phyloP scores from a whole-genome alignment of 75 land plant species.

The Picea sitchensis region DNA sequence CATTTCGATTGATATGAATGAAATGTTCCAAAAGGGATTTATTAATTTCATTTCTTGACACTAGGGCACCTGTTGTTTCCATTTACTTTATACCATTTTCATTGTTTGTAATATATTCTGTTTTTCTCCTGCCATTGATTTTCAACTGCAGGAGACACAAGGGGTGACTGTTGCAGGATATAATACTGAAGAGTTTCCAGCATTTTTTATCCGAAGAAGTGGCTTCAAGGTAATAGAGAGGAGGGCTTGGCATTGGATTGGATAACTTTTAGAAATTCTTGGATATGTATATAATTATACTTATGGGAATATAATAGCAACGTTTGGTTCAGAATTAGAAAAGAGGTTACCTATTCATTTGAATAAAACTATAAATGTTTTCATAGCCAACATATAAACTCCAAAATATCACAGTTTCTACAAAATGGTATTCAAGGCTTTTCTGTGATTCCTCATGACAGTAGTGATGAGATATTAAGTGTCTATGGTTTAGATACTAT shows the following conservation, averaged over 20 bases:
- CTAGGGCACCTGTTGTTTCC: background rate
- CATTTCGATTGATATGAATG: background rate
- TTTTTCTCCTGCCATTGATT: background rate
- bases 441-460: too few species aligned
- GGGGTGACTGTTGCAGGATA: slow-evolving; percentile 93
- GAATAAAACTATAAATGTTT: too few species aligned
- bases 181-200: slow-evolving; percentile 84
- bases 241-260: background rate
- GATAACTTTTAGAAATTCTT: background rate
- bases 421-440: too few species aligned
- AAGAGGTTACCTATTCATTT: too few species aligned
- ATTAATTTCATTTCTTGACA: background rate
- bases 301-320: background rate
- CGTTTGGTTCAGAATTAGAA: too few species aligned
- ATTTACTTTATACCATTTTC: background rate
- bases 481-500: too few species aligned
- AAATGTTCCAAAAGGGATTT: background rate
- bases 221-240: slow-evolving; percentile 61
- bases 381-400: too few species aligned
- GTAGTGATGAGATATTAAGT: too few species aligned
- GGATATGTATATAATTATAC: background rate
- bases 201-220: slow-evolving; percentile 88
- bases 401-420: too few species aligned
- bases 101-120: background rate
- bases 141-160: slow-evolving; percentile 80